phyloP scores from a whole-genome alignment of 148 eudicot species.

The Dysphania ambrosioides region DNA sequence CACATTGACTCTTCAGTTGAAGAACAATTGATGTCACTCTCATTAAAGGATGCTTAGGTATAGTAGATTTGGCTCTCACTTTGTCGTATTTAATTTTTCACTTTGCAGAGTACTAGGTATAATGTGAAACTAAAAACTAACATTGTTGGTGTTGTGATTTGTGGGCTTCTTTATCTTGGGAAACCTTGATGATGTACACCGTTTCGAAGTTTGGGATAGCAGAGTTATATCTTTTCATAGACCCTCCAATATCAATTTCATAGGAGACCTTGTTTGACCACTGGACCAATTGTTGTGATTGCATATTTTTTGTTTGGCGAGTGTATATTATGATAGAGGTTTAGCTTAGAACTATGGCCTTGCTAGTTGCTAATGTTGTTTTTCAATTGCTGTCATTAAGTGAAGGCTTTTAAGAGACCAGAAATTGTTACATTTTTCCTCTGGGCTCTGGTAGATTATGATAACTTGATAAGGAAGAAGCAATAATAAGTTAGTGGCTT shows the following conservation, averaged over 20 bases:
- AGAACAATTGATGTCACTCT: conserved; percentile 58
- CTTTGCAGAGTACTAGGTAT: neutral
- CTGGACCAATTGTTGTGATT: neutral
- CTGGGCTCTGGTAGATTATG: no score
- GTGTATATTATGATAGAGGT: neutral
- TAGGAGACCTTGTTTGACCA: neutral
- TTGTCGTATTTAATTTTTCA: neutral
- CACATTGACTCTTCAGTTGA: conserved; percentile 71
- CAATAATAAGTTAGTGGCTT: no score
- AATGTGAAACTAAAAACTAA: neutral
- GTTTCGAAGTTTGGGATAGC: neutral
- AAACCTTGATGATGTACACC: neutral
- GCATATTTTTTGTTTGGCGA: neutral
- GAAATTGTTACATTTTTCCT: neutral
- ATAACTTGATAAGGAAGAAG: no score
- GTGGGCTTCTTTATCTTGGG: neutral
- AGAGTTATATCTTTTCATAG: no score
- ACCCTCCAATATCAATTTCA: no score
- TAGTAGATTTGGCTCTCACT: neutral
- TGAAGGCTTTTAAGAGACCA: neutral
- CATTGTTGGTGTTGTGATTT: neutral
- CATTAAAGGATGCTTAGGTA: conserved; percentile 32
- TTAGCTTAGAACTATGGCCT: neutral
- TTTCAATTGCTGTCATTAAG: no score
- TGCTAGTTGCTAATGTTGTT: no score